Evolutionary conservation across 805 yeast genomes (phyloP), one percentile per base, ranked within the genome.

Genomic region (Candida gorgasii): DNA sequence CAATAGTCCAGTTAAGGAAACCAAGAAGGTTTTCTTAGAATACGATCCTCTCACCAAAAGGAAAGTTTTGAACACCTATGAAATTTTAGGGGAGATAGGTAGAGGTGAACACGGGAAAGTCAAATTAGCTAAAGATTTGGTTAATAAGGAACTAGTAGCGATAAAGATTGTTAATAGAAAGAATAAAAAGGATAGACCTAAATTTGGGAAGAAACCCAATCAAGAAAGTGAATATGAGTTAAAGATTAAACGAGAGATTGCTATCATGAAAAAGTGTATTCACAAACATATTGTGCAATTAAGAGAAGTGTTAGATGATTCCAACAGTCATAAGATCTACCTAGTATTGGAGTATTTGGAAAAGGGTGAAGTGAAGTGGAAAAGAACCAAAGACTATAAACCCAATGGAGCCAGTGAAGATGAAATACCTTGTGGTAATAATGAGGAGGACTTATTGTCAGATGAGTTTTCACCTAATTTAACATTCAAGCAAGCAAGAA

Each of bases 61-160:
- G 39, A 86, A 90, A 58, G 80, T 84, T 26, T 72, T 93, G 47
- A 93, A 93, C 64, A 82, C 95, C 0, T 93, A 90, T 59, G 99
- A 93, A 62, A 86, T 93, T 27, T 65, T 89, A 22, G 73, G 77
- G 18, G 97, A 90, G 65, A 72, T 93, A 20, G 99, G 99, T 8
- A 75, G 86, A 26, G 99, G 99, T n/a, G 96, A 90, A 61, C 98
- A 92, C 64, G 98, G 99, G n/a, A 92, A 89, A 61, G 99, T 93
- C 32, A 93, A 93, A 61, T 73, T 93, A 14, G 99, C 95, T 0
- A 78, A 78, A 46, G 92, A 90, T 58, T 63, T 83, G 42, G 72
- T 76, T n/a, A 63, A 75, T 5, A 71, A 76, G 34, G 81, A 76
- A 50, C 68, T 79, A 23, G 96, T 89, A n/a, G 99, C 99, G 3